Evolutionary conservation across 2,329 filamentous ascomycete species (phyloP).

Genomic region (Meredithiella fracta): DNA sequence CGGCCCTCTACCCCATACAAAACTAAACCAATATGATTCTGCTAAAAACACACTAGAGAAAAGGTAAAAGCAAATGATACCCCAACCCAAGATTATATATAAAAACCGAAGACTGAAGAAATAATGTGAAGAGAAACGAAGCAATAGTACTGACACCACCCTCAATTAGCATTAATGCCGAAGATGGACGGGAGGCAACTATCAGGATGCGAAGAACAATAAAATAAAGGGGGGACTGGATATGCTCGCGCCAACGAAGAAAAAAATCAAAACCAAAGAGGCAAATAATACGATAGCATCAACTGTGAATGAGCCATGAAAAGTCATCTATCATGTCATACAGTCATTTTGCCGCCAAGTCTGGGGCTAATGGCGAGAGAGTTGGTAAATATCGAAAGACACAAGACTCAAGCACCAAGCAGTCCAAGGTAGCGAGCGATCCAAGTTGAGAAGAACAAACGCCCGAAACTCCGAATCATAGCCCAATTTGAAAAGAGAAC

Average conservation of each 20-base stretch:
- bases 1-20: background rate
- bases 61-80: background rate
- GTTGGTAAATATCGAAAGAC: background rate
- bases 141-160: background rate
- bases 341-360: background rate
- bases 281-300: constrained; percentile 1
- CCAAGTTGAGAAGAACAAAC: background rate
- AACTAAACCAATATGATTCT: background rate
- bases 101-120: background rate
- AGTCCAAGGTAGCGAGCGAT: background rate
- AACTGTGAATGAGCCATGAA: background rate
- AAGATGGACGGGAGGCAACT: background rate
- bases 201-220: background rate
- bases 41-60: constrained; percentile 1
- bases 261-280: constrained; percentile 6
- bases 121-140: constrained; percentile 4
- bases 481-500: background rate
- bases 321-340: constrained; percentile 11
- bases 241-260: constrained; percentile 2
- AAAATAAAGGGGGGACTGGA: background rate
- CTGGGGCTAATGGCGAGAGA: background rate
- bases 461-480: constrained; percentile 1
- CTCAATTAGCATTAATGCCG: background rate
- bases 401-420: background rate
- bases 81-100: background rate